phyloP scores from a whole-genome alignment of 148 eudicot species.

The Pouteria glomerata region DNA sequence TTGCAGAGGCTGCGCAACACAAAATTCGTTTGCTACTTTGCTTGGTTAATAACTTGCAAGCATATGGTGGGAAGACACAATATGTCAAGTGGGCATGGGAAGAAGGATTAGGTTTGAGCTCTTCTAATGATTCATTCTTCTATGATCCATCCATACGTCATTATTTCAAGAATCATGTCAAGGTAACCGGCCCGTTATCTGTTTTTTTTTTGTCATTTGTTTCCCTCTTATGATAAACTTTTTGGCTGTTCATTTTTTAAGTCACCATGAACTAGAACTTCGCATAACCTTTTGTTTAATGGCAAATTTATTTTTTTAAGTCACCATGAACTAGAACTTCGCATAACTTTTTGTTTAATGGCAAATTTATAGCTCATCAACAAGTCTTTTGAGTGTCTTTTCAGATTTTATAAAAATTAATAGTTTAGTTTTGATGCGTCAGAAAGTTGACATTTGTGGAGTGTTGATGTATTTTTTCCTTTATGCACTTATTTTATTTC shows the following conservation, averaged over 20 bases:
- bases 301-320: neutral
- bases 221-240: neutral
- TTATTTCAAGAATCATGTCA: conserved; percentile 81
- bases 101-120: conserved; percentile 82
- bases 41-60: conserved; percentile 80
- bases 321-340: neutral
- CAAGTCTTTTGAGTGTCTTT: neutral
- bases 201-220: neutral
- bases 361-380: neutral
- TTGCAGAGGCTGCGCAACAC: conserved; percentile 69
- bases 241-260: neutral
- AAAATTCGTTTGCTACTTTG: conserved; percentile 70
- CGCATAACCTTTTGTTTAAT: neutral
- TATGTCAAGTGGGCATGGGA: conserved; percentile 98
- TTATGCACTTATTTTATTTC: neutral
- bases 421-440: neutral
- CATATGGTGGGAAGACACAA: conserved; percentile 95
- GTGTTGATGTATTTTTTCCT: neutral
- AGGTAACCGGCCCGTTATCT: conserved; percentile 40
- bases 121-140: conserved; percentile 96
- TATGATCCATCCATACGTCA: conserved; percentile 83
- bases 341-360: neutral
- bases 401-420: neutral
- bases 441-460: neutral
- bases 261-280: neutral